Conservation (phyloP, 2,329 filamentous ascomycete species). For the Apiospora kogelbergensis region DNA sequence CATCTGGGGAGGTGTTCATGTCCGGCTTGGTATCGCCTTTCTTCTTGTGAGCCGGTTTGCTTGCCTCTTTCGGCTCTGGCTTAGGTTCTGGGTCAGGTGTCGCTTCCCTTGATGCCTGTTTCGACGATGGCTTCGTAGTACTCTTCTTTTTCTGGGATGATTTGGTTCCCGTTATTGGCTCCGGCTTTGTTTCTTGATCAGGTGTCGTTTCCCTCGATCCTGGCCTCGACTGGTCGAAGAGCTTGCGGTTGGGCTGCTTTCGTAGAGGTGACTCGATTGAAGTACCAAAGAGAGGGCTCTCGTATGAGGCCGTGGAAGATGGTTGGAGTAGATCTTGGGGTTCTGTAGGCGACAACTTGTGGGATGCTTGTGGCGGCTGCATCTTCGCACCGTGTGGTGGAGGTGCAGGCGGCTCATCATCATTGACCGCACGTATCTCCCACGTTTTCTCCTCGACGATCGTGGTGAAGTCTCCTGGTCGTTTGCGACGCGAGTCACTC, state of each 20-base stretch:
- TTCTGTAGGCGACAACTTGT: conserved; percentile 18
- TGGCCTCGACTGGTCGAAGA: conserved; percentile 26
- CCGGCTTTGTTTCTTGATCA: conserved; percentile 14
- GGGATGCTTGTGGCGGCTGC: conserved; percentile 29
- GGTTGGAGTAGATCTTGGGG: conserved; percentile 13
- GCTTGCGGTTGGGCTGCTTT: conserved; percentile 27
- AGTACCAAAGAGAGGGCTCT: conserved; percentile 33
- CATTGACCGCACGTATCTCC: conserved; percentile 36
- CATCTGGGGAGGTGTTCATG: neutral
- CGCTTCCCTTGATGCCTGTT: neutral
- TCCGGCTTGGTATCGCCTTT: neutral
- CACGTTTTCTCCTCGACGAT: conserved; percentile 49
- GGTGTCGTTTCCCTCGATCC: conserved; percentile 15
- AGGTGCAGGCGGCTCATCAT: conserved; percentile 22
- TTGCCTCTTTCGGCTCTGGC: neutral
- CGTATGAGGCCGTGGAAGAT: conserved; percentile 24
- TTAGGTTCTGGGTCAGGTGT: neutral
- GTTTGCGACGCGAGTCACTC: conserved; percentile 29
- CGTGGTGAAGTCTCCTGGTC: conserved; percentile 43
- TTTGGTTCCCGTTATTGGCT: conserved; percentile 13
- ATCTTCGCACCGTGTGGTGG: conserved; percentile 30
- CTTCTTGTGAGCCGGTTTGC: neutral
- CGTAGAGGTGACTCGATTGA: conserved; percentile 30
- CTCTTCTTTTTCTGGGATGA: conserved; percentile 9
- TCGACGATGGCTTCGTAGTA: neutral